These are phyloP conservation scores for Boletus subcaerulescens DNA, from an alignment of 768 basidiomycete genomes.

Conservation along the genomic window DNA sequence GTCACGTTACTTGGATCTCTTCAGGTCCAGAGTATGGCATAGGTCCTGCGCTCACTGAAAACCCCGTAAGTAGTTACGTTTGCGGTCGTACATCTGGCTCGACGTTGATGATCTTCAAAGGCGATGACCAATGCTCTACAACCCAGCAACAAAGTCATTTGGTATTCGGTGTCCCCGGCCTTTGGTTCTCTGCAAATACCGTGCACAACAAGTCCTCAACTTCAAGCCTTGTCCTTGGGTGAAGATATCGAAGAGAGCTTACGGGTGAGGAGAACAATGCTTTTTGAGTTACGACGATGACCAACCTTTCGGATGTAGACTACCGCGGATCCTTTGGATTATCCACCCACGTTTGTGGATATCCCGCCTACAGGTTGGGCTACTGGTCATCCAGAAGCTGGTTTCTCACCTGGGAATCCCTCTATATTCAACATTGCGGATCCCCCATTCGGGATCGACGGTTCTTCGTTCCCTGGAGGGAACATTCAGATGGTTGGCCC, in stretches of 20 bases:
- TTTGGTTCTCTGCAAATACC: neutral
- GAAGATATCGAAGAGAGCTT: neutral
- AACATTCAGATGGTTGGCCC: neutral
- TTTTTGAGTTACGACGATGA: neutral
- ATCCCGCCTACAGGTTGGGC: too few species aligned
- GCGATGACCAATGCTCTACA: neutral
- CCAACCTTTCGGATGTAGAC: neutral
- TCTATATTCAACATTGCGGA: neutral
- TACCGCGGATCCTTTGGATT: too few species aligned
- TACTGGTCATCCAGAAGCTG: neutral
- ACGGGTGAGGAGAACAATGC: neutral
- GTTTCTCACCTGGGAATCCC: neutral
- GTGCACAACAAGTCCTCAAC: too few species aligned
- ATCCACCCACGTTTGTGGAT: rapidly evolving
- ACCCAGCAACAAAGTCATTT: neutral
- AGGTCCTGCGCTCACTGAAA: neutral
- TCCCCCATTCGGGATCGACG: neutral
- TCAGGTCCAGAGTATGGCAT: neutral
- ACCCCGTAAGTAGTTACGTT: neutral
- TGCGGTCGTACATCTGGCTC: neutral
- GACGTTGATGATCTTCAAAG: neutral
- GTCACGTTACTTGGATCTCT: neutral
- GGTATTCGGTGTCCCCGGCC: neutral
- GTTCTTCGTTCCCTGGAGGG: neutral
- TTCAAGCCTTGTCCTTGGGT: neutral